A percentile compares a stretch with the other conserved stretches of the same genome.
These are phyloP conservation scores for Fusarium goolgardi DNA, from an alignment of 2,329 filamentous ascomycete genomes.

Conservation along the genomic window DNA sequence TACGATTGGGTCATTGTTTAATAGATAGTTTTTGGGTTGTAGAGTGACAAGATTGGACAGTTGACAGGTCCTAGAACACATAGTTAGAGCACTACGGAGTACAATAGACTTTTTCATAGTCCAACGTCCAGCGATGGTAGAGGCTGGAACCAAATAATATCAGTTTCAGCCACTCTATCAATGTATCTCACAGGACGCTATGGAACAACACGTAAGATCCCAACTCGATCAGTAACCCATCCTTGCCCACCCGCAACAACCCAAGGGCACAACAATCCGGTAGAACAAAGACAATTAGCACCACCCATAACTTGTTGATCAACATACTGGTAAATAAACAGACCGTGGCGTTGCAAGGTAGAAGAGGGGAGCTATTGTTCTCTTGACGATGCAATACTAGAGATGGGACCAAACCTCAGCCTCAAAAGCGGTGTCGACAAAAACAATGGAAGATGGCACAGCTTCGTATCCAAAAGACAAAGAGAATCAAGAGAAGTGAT, in stretches of 20 bases:
- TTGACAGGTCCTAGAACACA: too few relatives aligned
- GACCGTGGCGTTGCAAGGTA: neutral
- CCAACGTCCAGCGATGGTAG: neutral
- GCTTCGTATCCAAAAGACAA: neutral
- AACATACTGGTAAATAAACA: neutral
- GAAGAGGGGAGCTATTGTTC: slow-evolving; percentile 19
- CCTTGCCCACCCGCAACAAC: neutral
- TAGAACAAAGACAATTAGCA: slow-evolving; percentile 1
- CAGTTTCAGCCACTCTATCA: neutral
- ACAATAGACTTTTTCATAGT: neutral
- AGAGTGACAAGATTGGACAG: neutral
- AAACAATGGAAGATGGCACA: neutral
- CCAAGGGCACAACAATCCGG: neutral
- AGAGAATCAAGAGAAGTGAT: slow-evolving; percentile 2
- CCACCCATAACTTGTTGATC: neutral
- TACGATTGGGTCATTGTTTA: neutral
- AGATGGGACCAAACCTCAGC: neutral
- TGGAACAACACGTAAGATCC: neutral
- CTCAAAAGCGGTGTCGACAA: neutral
- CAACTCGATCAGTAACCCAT: neutral
- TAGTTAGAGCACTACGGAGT: too few relatives aligned
- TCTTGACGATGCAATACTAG: neutral
- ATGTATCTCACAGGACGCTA: neutral
- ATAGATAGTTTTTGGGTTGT: neutral
- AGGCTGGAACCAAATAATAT: neutral